A percentile compares a stretch with the other conserved stretches of the same genome.
phyloP scores from a whole-genome alignment of 148 eudicot genomes.

The Persicaria tinctoria region DNA sequence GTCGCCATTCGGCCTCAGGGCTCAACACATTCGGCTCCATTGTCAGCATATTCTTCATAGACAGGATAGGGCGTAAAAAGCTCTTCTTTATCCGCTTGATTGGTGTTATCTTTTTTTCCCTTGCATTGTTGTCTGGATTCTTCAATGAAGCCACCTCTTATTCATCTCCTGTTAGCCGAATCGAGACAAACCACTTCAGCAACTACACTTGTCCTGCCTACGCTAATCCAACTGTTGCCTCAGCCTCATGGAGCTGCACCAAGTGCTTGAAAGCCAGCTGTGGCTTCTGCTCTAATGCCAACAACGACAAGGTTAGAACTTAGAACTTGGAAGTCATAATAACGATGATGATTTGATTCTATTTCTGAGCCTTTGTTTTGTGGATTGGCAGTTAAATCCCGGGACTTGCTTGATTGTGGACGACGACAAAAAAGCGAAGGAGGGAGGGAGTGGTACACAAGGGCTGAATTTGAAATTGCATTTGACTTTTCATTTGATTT shows the following conservation, averaged over 20 bases:
- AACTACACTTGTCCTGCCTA: slow-evolving; percentile 29
- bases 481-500: too few relatives aligned
- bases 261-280: slow-evolving; percentile 41
- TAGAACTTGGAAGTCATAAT: too few relatives aligned
- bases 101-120: slow-evolving; percentile 36
- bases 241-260: slow-evolving; percentile 36
- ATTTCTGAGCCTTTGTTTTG: too few relatives aligned
- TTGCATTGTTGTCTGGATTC: slow-evolving; percentile 34
- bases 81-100: slow-evolving; percentile 39
- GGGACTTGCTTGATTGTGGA: slow-evolving; percentile 43
- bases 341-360: too few relatives aligned
- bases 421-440: slow-evolving; percentile 14
- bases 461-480: slow-evolving; percentile 5
- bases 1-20: slow-evolving; percentile 23
- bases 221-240: slow-evolving; percentile 11
- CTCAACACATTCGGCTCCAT: slow-evolving; percentile 53
- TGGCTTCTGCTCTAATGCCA: slow-evolving; percentile 41
- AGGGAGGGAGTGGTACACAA: slow-evolving; percentile 43
- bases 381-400: slow-evolving; percentile 18
- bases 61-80: slow-evolving; percentile 52
- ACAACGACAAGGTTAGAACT: slow-evolving; percentile 11
- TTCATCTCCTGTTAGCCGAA: slow-evolving; percentile 35
- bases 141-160: slow-evolving; percentile 34
- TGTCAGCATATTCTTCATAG: slow-evolving; percentile 56
- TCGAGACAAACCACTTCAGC: slow-evolving; percentile 27